Conservation (phyloP, 1,139 yeast genomes). For the Tardiomyces depauwii region DNA sequence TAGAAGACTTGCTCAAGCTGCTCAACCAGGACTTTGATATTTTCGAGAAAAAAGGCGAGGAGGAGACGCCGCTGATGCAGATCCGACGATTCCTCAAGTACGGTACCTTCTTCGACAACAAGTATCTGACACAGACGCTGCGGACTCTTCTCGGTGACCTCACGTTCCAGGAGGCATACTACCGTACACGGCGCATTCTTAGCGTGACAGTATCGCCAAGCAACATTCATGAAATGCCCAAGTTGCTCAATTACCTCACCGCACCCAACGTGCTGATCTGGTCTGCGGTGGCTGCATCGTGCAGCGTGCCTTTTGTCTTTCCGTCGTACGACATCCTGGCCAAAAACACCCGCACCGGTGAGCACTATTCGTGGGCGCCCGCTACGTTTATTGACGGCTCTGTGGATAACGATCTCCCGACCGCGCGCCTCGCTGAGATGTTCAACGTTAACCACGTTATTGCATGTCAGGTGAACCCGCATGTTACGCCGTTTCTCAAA, state of each 20-base stretch:
- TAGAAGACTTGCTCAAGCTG: slow-evolving; percentile 31
- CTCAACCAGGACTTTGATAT: slow-evolving; percentile 52
- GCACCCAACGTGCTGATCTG: slow-evolving; percentile 90
- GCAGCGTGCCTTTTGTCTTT: slow-evolving; percentile 87
- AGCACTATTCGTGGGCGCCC: slow-evolving; percentile 71
- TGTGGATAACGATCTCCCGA: slow-evolving; percentile 88
- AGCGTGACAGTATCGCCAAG: slow-evolving; percentile 89
- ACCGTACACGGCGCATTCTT: slow-evolving; percentile 70
- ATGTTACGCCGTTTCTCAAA: slow-evolving; percentile 75
- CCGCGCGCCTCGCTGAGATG: slow-evolving; percentile 83
- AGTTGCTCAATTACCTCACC: slow-evolving; percentile 77
- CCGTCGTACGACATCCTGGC: slow-evolving; percentile 80
- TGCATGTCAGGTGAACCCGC: slow-evolving; percentile 96
- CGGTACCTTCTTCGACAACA: slow-evolving; percentile 84
- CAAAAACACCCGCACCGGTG: slow-evolving; percentile 60
- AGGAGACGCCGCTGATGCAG: slow-evolving; percentile 37
- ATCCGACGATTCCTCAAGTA: slow-evolving; percentile 55
- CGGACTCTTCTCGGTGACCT: slow-evolving; percentile 74
- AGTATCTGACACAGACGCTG: slow-evolving; percentile 63
- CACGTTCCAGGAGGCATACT: slow-evolving; percentile 90
- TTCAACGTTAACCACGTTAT: slow-evolving; percentile 94
- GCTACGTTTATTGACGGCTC: slow-evolving; percentile 90
- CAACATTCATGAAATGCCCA: slow-evolving; percentile 29
- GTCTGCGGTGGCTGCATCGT: slow-evolving; percentile 96
- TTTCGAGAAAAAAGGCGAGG: slow-evolving; percentile 45